Evolutionary conservation across 306 rosid genomes (phyloP), one percentile per base, ranked within the genome.

Genomic region (Cucumis sativus): DNA sequence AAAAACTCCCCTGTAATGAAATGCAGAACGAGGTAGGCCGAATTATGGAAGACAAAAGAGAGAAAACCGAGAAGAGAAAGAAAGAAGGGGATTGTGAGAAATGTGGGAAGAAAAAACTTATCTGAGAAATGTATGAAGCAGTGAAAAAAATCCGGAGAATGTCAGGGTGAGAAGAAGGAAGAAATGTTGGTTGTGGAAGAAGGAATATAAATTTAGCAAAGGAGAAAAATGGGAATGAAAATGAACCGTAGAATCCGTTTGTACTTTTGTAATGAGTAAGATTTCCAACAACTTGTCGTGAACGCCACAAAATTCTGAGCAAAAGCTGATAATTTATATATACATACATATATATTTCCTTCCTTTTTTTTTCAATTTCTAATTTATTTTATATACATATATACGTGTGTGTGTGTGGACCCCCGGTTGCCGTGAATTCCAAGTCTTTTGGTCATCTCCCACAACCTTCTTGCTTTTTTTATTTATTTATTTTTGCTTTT

Each of bases 211-310:
- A 33, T 21, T 21, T 20, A 74, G 87, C 68, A 71, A 75, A 67
- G 69, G 74, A 33, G 43, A 67, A 61, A 61, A 71, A 25, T 47
- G 61, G 8, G 13, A 70, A 5, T 28, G 80, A 78, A 78, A 74
- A 62, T 49, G 35, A 15, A 84, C 71, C 68, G 47, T 78, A 25
- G 85, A 65, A 78, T 41, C 82, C 55, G 77, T 60, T n/a, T 65
- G 86, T 75, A 33, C 60, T 78, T 82, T 70, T 67, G 84, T 80
- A 71, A 77, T 20, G 79, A 56, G 64, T 0, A 71, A 84, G 75
- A 82, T 77, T 81, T 79, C 74, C 79, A 73, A 83, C 65, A 6
- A 76, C 93, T 92, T 87, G 65, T 86, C 96, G 93, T 84, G 63
- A 66, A 88, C 88, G 89, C 91, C 90, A 88, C 88, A 78, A 65